phyloP scores from a whole-genome alignment of 495 filamentous ascomycete species.

The Hypoxylon rickii region DNA sequence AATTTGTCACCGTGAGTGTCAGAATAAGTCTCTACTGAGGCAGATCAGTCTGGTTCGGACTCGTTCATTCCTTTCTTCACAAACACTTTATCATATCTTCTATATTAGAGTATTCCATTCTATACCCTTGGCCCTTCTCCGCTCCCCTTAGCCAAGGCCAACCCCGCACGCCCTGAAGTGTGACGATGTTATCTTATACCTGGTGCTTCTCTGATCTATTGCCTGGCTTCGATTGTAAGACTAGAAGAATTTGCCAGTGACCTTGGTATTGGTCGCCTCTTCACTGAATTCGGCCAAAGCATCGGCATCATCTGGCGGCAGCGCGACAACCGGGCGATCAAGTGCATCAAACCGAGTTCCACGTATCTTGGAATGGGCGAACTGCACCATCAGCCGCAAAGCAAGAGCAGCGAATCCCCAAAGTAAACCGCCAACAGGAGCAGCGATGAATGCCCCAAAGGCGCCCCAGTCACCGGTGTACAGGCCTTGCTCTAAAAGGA shows the following conservation, averaged over 20 bases:
- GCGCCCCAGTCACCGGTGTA: slow-evolving; percentile 74
- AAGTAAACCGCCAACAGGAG: slow-evolving; percentile 70
- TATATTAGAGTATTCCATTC: no score
- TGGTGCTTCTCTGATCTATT: no score
- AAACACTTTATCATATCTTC: no score
- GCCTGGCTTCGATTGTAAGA: no score
- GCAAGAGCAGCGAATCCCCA: slow-evolving; percentile 66
- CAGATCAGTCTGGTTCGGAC: no score
- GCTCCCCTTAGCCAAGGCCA: no score
- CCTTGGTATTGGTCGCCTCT: slow-evolving; percentile 43
- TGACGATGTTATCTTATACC: no score
- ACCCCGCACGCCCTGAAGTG: background rate
- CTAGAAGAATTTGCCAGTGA: slow-evolving; percentile 59
- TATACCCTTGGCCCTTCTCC: no score
- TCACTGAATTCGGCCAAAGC: slow-evolving; percentile 31
- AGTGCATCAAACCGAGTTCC: slow-evolving; percentile 65
- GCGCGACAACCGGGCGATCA: slow-evolving; percentile 52
- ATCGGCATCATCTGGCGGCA: slow-evolving; percentile 31
- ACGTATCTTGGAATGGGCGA: slow-evolving; percentile 51
- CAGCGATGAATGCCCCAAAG: slow-evolving; percentile 80
- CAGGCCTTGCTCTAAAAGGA: slow-evolving; percentile 70
- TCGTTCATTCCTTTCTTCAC: no score
- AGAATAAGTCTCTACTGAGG: no score
- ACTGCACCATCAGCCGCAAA: slow-evolving; percentile 59
- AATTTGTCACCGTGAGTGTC: no score